phyloP scores from a whole-genome alignment of 106 monocot species.

The Phalaenopsis aphrodite region DNA sequence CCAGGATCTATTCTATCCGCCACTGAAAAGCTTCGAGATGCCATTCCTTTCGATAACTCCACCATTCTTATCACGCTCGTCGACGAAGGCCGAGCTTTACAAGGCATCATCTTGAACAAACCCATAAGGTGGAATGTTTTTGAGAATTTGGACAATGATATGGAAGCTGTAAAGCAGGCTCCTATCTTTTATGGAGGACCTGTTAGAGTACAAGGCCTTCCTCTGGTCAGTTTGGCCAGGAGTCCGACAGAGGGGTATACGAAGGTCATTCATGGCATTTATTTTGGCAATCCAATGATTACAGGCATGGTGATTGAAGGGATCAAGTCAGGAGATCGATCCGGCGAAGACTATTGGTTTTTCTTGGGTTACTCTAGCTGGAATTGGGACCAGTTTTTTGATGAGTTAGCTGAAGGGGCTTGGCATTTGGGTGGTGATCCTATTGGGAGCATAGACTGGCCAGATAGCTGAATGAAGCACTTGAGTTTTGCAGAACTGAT shows the following conservation, averaged over 20 bases:
- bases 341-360: conserved; percentile 54
- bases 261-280: conserved; percentile 32
- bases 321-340: conserved; percentile 43
- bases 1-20: conserved; percentile 62
- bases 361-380: conserved; percentile 74
- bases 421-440: conserved; percentile 40
- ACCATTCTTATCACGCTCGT: conserved; percentile 55
- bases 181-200: conserved; percentile 83
- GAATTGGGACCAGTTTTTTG: conserved; percentile 68
- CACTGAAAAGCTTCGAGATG: conserved; percentile 48
- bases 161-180: conserved; percentile 38
- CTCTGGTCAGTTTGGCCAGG: conserved; percentile 62
- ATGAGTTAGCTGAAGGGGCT: conserved; percentile 57
- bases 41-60: conserved; percentile 58
- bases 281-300: conserved; percentile 53
- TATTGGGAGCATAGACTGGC: conserved; percentile 36
- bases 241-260: conserved; percentile 39
- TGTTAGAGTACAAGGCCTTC: conserved; percentile 31
- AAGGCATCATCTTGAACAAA: conserved; percentile 82
- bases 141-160: conserved; percentile 23
- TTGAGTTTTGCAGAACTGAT: no score
- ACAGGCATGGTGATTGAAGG: conserved; percentile 34
- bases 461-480: conserved; percentile 22
- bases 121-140: conserved; percentile 61
- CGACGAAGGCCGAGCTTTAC: conserved; percentile 37